phyloP scores from a whole-genome alignment of 306 rosid genomes.

The Prinsepia uniflora region DNA sequence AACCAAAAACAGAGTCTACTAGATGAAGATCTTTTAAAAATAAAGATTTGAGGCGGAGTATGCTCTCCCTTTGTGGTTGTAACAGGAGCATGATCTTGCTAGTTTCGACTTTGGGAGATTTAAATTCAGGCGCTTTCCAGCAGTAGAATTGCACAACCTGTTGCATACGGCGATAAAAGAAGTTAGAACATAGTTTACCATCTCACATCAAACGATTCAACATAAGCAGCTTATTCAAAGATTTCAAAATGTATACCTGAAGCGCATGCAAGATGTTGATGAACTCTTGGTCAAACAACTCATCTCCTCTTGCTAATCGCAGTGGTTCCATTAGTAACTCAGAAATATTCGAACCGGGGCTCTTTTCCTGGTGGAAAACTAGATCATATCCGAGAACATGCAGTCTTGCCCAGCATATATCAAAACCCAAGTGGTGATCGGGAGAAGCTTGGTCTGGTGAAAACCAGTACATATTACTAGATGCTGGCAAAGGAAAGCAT shows the following conservation, averaged over 20 bases:
- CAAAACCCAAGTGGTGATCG: conserved; percentile 46
- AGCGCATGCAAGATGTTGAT: conserved; percentile 82
- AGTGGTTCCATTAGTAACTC: conserved; percentile 46
- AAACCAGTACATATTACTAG: conserved; percentile 85
- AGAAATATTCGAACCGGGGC: conserved; percentile 40
- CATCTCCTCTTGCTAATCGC: conserved; percentile 47
- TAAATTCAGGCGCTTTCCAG: conserved; percentile 56
- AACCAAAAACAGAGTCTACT: conserved; percentile 37
- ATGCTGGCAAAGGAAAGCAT: conserved; percentile 68
- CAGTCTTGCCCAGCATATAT: conserved; percentile 85
- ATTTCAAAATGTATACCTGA: conserved; percentile 47
- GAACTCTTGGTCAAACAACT: conserved; percentile 56
- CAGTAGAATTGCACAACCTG: conserved; percentile 66
- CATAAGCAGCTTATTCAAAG: not conserved
- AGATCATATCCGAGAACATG: conserved; percentile 61
- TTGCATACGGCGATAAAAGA: conserved; percentile 7
- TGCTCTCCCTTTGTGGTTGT: conserved; percentile 33
- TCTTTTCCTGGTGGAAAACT: conserved; percentile 37
- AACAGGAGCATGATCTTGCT: conserved; percentile 38
- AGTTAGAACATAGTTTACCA: not conserved
- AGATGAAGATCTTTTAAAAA: conserved; percentile 43
- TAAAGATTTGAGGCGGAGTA: conserved; percentile 37
- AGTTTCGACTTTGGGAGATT: conserved; percentile 23
- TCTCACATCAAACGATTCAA: not conserved
- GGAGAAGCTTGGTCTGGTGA: conserved; percentile 55